Conservation (phyloP, 2,329 filamentous ascomycete genomes). For the Phialocephala subalpina region DNA sequence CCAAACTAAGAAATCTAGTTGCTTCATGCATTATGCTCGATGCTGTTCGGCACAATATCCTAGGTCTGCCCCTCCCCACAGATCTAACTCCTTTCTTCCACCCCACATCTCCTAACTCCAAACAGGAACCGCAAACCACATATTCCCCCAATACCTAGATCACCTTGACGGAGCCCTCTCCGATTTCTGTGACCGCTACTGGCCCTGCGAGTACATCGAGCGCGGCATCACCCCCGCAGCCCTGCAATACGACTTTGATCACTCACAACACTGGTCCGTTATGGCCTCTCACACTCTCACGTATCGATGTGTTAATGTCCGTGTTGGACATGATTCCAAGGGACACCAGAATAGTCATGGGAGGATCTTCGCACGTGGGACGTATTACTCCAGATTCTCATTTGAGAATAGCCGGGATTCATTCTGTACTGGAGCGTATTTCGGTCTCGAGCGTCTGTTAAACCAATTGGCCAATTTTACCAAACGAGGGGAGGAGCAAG, state of each 20-base stretch:
- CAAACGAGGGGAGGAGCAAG: not conserved
- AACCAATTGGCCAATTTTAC: not conserved
- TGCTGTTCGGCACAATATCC: not conserved
- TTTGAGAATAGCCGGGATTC: not conserved
- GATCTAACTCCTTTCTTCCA: not conserved
- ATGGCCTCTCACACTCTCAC: too few species aligned
- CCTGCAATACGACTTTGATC: not conserved
- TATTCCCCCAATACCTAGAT: slow-evolving; percentile 13
- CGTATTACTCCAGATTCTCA: slow-evolving; percentile 1
- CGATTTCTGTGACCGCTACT: slow-evolving; percentile 9
- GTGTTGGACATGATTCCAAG: slow-evolving; percentile 2
- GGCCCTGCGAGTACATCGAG: slow-evolving; percentile 8
- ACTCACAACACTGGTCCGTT: not conserved
- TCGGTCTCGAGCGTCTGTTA: not conserved
- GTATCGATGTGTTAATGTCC: not conserved
- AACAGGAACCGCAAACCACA: not conserved
- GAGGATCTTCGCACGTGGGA: not conserved
- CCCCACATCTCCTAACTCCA: not conserved
- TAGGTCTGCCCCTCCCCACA: too few species aligned
- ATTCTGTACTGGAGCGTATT: not conserved
- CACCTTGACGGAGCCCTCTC: not conserved
- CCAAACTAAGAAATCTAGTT: not conserved
- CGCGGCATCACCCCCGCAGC: too few species aligned
- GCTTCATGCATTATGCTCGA: slow-evolving; percentile 13
- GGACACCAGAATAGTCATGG: slow-evolving; percentile 7